Base-by-base conservation (phyloP, 345 rosid genomes). In the Brassica juncea region DNA sequence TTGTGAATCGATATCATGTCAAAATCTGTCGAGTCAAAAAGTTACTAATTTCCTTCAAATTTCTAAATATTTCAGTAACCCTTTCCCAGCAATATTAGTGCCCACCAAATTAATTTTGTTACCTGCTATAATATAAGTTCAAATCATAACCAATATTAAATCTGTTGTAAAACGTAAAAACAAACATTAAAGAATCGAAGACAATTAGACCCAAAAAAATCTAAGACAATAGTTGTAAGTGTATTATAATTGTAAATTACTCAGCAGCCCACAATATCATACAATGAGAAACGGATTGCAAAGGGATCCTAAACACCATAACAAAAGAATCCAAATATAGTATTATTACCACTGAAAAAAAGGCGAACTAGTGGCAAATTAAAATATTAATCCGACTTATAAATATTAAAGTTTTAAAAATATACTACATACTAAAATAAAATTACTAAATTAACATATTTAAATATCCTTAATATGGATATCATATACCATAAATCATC, bases 1-100 rank as follows among this genome's bases (percentile, higher is more conserved):
- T 77, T 68, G 37, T 69, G 62, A 69, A 44, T 67, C n/a, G 8
- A 30, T 44, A 76, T 75, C 32, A 39, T 37, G 67, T 75, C 67
- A 39, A 30, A 68, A 68, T 76, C 66, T 68, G 52, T 68, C 74
- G 15, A 76, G 23, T 39, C 25, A 54, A 39, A 74, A 76, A 11
- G 39, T 57, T 66, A 23, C 14, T 34, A 11, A 37, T 37, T 28
- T 44, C 30, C 54, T 74, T 52, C 64, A 10, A 62, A 32, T 52
- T 2, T 15, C 42, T 54, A 54, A 55, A 15, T n/a, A 8, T n/a
- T 66, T 66, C 4, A 23, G 9, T 25, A 66, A 12, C 28, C 65
- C 23, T 49, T 73, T 19, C 49, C 37, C 15, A 34, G 11, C 30
- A 74, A 52, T 23, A 32, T 54, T 64, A 49, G 30, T 27, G 44